A percentile compares a stretch with the other conserved stretches of the same genome.
phyloP scores from a whole-genome alignment of 2,329 filamentous ascomycete species.

The Trematosphaeria pertusa region DNA sequence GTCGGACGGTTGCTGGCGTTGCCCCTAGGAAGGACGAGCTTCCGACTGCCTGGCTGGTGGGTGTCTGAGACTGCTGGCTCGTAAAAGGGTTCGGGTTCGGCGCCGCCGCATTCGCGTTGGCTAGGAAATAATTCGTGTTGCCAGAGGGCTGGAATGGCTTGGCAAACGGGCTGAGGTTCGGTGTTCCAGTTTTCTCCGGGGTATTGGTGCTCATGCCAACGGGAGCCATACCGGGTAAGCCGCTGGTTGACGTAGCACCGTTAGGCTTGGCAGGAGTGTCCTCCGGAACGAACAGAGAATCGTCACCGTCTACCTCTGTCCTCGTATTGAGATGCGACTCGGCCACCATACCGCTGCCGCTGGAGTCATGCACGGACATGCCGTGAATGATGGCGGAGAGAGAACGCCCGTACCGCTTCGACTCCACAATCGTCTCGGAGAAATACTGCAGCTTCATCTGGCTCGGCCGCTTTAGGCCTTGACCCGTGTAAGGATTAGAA shows the following conservation, averaged over 20 bases:
- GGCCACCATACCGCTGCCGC: too few species aligned
- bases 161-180: too few species aligned
- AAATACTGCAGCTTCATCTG: conserved; percentile 57
- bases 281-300: conserved; percentile 53
- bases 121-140: too few species aligned
- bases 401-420: conserved; percentile 62
- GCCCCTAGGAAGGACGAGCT: neutral
- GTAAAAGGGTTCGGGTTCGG: conserved; percentile 4
- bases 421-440: conserved; percentile 63
- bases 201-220: too few species aligned
- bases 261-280: too few species aligned
- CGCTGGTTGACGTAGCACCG: too few species aligned
- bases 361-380: conserved; percentile 61
- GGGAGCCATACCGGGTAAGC: too few species aligned
- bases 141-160: too few species aligned
- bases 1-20: conserved; percentile 15
- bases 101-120: neutral
- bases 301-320: conserved; percentile 27
- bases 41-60: too few species aligned
- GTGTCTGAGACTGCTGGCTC: too few species aligned
- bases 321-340: conserved; percentile 35
- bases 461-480: conserved; percentile 29
- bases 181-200: too few species aligned
- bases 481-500: conserved; percentile 48
- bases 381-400: conserved; percentile 66